Conservation (phyloP, 352 stramenopile genomes). For the Pythium insidiosum region DNA sequence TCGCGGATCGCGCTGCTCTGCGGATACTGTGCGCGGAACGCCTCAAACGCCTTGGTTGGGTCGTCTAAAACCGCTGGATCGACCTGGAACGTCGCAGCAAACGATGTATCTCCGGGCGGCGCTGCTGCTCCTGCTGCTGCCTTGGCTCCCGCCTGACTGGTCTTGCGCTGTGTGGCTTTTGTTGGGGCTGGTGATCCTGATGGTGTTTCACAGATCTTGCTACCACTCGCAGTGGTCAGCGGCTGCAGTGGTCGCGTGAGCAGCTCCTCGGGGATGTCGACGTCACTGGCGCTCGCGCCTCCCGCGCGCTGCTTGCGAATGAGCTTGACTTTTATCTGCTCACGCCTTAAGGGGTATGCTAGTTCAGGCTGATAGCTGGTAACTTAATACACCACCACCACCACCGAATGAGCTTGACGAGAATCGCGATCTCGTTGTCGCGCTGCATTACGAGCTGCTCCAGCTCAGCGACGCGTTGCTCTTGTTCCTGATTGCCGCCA, state of each 20-base stretch:
- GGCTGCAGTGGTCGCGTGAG: slow-evolving; percentile 3
- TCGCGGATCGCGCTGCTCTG: slow-evolving; percentile 85
- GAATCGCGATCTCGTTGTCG: slow-evolving; percentile 92
- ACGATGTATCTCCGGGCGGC: slow-evolving; percentile 17
- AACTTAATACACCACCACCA: too few species aligned
- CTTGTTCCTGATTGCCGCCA: slow-evolving; percentile 39
- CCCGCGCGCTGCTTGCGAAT: slow-evolving; percentile 71
- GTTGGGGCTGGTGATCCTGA: too few species aligned
- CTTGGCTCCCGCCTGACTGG: not conserved
- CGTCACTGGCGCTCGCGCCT: slow-evolving; percentile 8
- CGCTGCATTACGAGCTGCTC: slow-evolving; percentile 75
- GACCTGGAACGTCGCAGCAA: slow-evolving; percentile 27
- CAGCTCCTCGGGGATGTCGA: slow-evolving; percentile 6
- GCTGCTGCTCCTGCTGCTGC: slow-evolving; percentile 2
- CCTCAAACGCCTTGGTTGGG: slow-evolving; percentile 68
- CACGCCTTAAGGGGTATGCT: too few species aligned
- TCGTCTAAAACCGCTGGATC: slow-evolving; percentile 51
- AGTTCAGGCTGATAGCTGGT: too few species aligned
- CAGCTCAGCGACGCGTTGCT: slow-evolving; percentile 40
- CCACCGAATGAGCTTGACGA: too few species aligned
- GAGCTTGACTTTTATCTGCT: too few species aligned
- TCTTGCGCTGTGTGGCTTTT: not conserved
- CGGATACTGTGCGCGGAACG: slow-evolving; percentile 83
- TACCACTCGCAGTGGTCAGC: not conserved
- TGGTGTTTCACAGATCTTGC: too few species aligned